Percentiles rank a stretch among this genome's conserved stretches.
Evolutionary conservation across 2,329 filamentous ascomycete species (phyloP).

Genomic region (Paecilomyces variotii): DNA sequence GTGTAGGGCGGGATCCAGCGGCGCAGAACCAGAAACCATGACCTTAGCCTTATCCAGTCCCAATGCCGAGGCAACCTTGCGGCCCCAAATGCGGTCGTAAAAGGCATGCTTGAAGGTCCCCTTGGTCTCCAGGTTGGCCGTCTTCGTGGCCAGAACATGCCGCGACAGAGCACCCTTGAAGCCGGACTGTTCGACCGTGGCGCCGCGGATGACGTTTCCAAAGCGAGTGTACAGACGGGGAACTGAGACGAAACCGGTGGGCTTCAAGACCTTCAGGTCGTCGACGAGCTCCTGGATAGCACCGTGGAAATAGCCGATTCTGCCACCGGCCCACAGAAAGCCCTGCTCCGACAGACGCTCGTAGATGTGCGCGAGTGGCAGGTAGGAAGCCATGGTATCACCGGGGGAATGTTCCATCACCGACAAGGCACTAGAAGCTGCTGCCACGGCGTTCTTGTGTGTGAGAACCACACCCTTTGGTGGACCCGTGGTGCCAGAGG

Average conservation of each 20-base stretch:
- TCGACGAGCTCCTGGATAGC: conserved; percentile 81
- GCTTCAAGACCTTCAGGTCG: conserved; percentile 79
- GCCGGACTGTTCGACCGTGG: conserved; percentile 70
- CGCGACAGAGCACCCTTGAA: conserved; percentile 74
- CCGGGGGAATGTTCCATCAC: conserved; percentile 45
- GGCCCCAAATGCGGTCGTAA: conserved; percentile 70
- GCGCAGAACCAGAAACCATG: conserved; percentile 84
- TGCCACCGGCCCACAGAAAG: conserved; percentile 61
- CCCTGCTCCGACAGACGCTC: conserved; percentile 75
- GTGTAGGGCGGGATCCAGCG: conserved; percentile 80
- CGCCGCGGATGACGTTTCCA: conserved; percentile 69
- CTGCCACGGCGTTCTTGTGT: conserved; percentile 72
- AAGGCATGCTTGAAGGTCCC: conserved; percentile 54
- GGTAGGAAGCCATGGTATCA: conserved; percentile 72
- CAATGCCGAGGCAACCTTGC: conserved; percentile 74
- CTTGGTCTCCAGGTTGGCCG: conserved; percentile 66
- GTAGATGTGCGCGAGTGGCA: conserved; percentile 91
- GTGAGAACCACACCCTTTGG: conserved; percentile 64
- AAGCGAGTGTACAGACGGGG: conserved; percentile 89
- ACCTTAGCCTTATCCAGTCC: conserved; percentile 65
- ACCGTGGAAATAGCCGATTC: conserved; percentile 89
- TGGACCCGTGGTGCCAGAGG: conserved; percentile 56
- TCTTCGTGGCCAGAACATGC: conserved; percentile 71
- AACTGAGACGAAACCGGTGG: conserved; percentile 78
- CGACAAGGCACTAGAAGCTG: conserved; percentile 54